Percentiles rank a stretch among this genome's conserved stretches.
Conservation (phyloP, 768 basidiomycete genomes). For the Mycena rosella region DNA sequence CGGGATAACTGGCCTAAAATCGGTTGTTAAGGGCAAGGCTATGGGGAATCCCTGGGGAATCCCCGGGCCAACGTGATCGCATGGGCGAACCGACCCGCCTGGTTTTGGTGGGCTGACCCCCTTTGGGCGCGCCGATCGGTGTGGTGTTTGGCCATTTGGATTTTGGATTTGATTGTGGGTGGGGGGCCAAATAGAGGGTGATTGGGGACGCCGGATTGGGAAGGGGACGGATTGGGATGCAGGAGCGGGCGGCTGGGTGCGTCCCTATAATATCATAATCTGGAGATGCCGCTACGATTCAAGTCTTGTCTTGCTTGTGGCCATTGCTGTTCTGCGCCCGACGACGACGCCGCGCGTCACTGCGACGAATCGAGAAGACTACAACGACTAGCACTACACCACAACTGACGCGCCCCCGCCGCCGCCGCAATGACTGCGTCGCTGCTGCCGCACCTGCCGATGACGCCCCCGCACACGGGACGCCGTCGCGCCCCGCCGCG, state of each 20-base stretch:
- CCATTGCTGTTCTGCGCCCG: no score
- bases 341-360: no score
- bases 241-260: no score
- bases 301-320: not conserved
- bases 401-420: no score
- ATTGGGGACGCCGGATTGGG: no score
- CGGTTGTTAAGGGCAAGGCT: conserved; percentile 71
- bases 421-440: conserved; percentile 39
- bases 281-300: not conserved
- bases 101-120: no score
- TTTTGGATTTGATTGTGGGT: not conserved
- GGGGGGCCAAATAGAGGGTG: not conserved
- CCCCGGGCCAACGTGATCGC: conserved; percentile 44
- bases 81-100: not conserved
- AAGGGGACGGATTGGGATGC: no score
- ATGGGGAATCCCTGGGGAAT: conserved; percentile 65
- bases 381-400: no score
- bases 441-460: conserved; percentile 2
- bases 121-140: no score
- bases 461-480: conserved; percentile 33
- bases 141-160: not conserved
- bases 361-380: no score
- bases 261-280: not conserved
- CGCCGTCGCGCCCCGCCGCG: conserved; percentile 45
- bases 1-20: no score